These are phyloP conservation scores for Phyllostachys edulis DNA, from an alignment of 176 grass and related monocot species.

Conservation along the genomic window DNA sequence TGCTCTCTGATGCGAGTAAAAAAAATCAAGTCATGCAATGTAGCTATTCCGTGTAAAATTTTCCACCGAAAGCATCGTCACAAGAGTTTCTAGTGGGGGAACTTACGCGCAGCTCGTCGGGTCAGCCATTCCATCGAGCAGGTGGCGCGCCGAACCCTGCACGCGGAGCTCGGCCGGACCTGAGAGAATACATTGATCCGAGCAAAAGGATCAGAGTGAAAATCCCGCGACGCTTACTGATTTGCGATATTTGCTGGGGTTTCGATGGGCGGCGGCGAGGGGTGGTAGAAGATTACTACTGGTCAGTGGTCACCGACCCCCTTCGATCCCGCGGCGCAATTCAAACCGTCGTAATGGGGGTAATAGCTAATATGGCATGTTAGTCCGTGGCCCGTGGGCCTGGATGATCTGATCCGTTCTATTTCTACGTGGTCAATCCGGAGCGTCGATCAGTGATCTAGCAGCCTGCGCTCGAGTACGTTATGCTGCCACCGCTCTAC, in stretches of 20 bases:
- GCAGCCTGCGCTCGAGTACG: too few relatives aligned
- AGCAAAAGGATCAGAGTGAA: background rate
- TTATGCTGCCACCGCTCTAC: too few relatives aligned
- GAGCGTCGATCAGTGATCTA: too few relatives aligned
- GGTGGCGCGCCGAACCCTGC: background rate
- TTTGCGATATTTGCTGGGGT: background rate
- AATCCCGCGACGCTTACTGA: background rate
- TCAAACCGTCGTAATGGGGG: background rate
- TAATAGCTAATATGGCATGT: too few relatives aligned
- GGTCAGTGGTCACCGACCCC: background rate
- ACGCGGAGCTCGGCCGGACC: background rate
- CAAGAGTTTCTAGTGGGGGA: background rate
- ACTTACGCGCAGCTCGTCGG: background rate
- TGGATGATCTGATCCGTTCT: too few relatives aligned
- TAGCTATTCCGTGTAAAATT: background rate
- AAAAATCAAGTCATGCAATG: background rate
- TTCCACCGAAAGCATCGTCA: background rate
- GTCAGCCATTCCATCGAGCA: slow-evolving; percentile 32
- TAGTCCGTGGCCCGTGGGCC: too few relatives aligned
- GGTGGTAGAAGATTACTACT: too few relatives aligned
- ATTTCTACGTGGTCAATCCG: too few relatives aligned
- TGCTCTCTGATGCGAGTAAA: background rate
- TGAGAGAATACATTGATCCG: background rate
- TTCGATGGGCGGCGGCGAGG: background rate
- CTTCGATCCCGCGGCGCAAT: background rate